A percentile compares a stretch with the other conserved stretches of the same genome.
These are phyloP conservation scores for Otatea glauca DNA, from an alignment of 176 grass and related monocot species.

Conservation along the genomic window DNA sequence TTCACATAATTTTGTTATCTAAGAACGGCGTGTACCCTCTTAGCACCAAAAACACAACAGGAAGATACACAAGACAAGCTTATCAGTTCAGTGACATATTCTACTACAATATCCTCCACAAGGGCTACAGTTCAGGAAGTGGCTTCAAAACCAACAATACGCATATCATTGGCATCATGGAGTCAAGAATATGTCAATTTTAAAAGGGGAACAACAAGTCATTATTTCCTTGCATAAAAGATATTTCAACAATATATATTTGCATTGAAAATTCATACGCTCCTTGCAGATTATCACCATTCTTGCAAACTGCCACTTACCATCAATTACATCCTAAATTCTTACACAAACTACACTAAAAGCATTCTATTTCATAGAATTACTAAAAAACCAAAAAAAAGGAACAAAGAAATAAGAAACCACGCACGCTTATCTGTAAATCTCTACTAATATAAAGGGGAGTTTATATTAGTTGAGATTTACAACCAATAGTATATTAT, in stretches of 20 bases:
- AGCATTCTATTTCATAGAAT: constrained; percentile 4
- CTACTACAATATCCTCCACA: constrained; percentile 92
- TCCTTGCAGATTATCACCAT: background rate
- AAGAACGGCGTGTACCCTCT: background rate
- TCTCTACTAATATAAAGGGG: too few relatives aligned
- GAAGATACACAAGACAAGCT: constrained; percentile 2
- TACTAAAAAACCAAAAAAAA: background rate
- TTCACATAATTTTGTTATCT: background rate
- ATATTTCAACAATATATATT: background rate
- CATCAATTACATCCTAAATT: constrained; percentile 21
- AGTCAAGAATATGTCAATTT: background rate
- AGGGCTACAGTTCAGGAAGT: constrained; percentile 87
- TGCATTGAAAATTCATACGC: background rate
- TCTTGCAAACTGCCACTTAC: background rate
- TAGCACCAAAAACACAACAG: constrained; percentile 14
- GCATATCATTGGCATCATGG: background rate
- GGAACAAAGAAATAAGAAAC: too few relatives aligned
- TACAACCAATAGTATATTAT: background rate
- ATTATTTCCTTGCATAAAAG: constrained; percentile 1
- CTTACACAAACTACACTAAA: background rate
- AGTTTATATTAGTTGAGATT: background rate
- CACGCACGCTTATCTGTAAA: too few relatives aligned
- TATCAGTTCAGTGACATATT: constrained; percentile 90
- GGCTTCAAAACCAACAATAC: constrained; percentile 67
- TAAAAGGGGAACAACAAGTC: background rate